Conservation (phyloP, 2,329 filamentous ascomycete species). For the Penicillium hordei region DNA sequence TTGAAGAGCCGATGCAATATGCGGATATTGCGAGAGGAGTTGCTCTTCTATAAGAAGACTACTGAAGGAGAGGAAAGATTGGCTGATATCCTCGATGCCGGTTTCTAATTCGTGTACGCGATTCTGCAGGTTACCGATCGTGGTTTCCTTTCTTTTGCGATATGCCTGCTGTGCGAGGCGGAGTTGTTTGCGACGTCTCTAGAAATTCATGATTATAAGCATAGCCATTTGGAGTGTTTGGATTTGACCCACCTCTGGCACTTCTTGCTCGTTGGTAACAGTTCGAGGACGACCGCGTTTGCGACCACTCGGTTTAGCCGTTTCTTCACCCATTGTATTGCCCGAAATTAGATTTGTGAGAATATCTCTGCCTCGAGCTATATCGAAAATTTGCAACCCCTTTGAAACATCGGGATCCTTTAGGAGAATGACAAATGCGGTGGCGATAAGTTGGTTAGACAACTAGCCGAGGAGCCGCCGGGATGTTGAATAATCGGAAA, state of each 20-base stretch:
- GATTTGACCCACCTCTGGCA: slow-evolving; percentile 23
- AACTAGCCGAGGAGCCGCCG: background rate
- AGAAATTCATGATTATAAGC: slow-evolving; percentile 10
- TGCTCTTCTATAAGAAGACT: slow-evolving; percentile 23
- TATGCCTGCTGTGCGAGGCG: slow-evolving; percentile 29
- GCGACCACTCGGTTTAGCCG: slow-evolving; percentile 16
- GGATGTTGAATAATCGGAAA: slow-evolving; percentile 7
- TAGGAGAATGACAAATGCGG: background rate
- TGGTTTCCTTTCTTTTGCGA: slow-evolving; percentile 28
- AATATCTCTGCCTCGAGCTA: background rate
- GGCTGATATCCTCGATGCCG: slow-evolving; percentile 26
- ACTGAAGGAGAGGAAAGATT: slow-evolving; percentile 30
- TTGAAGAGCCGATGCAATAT: slow-evolving; percentile 23
- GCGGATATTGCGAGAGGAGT: slow-evolving; percentile 18
- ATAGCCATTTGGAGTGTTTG: background rate
- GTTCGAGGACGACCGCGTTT: slow-evolving; percentile 28
- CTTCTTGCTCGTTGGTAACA: slow-evolving; percentile 21
- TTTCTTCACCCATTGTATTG: slow-evolving; percentile 5
- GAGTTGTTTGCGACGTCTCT: slow-evolving; percentile 30
- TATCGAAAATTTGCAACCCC: background rate
- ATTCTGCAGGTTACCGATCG: slow-evolving; percentile 25
- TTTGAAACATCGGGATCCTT: background rate
- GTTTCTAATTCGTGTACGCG: slow-evolving; percentile 26
- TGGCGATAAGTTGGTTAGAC: background rate
- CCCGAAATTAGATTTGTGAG: background rate